phyloP scores from a whole-genome alignment of 305 asterid species.

The Lippia alba region DNA sequence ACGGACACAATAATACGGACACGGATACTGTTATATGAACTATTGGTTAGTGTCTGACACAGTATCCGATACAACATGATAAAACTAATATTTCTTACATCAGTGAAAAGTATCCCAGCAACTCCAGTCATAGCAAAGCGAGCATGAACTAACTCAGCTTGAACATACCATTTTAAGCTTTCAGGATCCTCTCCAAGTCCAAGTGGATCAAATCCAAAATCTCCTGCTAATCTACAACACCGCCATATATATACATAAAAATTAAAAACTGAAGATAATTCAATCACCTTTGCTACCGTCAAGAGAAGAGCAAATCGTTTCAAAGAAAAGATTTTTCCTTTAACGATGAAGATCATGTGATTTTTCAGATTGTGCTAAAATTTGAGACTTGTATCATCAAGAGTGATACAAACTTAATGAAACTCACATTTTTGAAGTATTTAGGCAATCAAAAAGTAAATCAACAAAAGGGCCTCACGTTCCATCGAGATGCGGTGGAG shows the following conservation, averaged over 20 bases:
- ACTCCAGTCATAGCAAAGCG: constrained; percentile 99
- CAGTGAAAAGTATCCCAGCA: constrained; percentile 85
- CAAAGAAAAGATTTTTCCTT: constrained; percentile 10
- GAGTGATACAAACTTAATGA: neutral
- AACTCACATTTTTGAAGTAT: constrained; percentile 1
- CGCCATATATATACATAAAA: too few species aligned
- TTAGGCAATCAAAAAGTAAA: neutral
- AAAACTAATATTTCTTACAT: constrained; percentile 45
- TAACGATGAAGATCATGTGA: neutral
- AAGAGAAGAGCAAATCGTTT: too few species aligned
- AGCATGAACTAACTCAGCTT: constrained; percentile 92
- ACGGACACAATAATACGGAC: too few species aligned
- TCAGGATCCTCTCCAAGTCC: constrained; percentile 96
- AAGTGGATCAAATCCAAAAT: constrained; percentile 89
- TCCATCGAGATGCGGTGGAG: constrained; percentile 91
- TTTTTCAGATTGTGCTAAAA: too few species aligned
- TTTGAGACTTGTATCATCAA: too few species aligned
- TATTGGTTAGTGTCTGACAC: too few species aligned
- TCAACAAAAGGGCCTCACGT: constrained; percentile 54
- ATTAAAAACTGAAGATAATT: too few species aligned
- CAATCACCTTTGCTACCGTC: too few species aligned
- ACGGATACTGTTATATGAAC: too few species aligned
- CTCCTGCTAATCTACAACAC: constrained; percentile 76
- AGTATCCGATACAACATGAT: too few species aligned
- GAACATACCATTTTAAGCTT: constrained; percentile 91